Evolutionary conservation across 2,329 filamentous ascomycete genomes (phyloP), one percentile per base, ranked within the genome.

Genomic region (Alternaria ventricosa): DNA sequence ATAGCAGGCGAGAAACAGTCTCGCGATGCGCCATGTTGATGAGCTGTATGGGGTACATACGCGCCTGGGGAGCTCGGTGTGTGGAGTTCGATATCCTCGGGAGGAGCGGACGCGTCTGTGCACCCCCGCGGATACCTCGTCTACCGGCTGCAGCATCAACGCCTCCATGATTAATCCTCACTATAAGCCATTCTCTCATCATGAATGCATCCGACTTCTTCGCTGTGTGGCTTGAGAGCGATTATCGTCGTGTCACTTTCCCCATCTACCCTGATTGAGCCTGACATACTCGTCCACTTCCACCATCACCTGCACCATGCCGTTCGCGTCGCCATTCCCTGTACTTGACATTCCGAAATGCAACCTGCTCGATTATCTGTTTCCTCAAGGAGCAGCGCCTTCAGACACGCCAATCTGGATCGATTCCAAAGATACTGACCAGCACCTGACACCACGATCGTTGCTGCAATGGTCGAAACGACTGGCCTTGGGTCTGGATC

Each of bases 361-460:
- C 67, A 86, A 83, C 70, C 43, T 80, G 41, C 66, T 80, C 15
- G 65, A 77, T 9, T 79, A 79, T 56, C 56, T 80, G 15, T 80
- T 79, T 60, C 76, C 77, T 5, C 63, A 47, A 25, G 69, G 54
- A 61, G 60, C 71, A 44, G 60, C 65, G 10, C 71, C 75, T 44
- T 76, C 81, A 43, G 76, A 83, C 55, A 80, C 81, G 15, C 84
- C 84, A 1, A 70, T 87, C 36, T 87, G 85, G 85, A 80, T 86
- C 60, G 84, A 87, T 70, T 79, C 83, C 36, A 79, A 80, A 50
- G 75, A 86, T 57, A 74, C 82, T 3, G 66, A 69, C 9, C 78
- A 79, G 22, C 81, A 76, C 53, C 78, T 87, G 11, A 85, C 85
- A 1, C 79, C 84, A 0, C 76, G 75, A 22, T 78, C 84, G 60